Base-by-base conservation (phyloP, 2,329 filamentous ascomycete species). In the Colletotrichum musae region DNA sequence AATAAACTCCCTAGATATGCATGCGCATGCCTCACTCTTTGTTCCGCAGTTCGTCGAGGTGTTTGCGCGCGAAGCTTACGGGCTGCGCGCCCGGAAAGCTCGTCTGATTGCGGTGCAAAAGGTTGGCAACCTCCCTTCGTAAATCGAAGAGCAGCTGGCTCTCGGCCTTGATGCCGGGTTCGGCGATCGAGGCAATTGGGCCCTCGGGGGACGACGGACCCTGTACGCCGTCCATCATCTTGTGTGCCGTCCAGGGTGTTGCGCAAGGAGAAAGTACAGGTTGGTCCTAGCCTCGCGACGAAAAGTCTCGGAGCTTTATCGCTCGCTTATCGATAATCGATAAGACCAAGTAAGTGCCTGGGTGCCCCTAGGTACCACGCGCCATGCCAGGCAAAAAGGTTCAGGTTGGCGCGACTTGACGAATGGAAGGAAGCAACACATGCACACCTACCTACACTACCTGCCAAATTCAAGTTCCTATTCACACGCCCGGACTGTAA, bases 1-100 rank as follows among this genome's bases (percentile, higher is more conserved):
- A 48, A 47, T 15, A 13, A 10, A 9, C 3, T 28, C 15, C 18
- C 52, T 36, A 4, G 21, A 24, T 0, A 24, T 24, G 21, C 2
- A 24, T 24, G 21, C 2, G 21, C 21, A 24, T 24, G 21, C 21
- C 21, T 73, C 80, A 92, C 89, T 98, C 96, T 77, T 93, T 87
- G 68, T 87, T 86, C 71, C 92, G 90, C 43, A 99, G 87, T 82
- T 97, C 94, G n/a, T 90, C 84, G 10, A 98, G 82, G 80, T 99
- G 96, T 74, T 89, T 87, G 67, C 92, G 87, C 63, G 93, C 87
- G 79, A 99, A 99, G 77, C 94, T 97, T 72, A 99, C 95, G 15
- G 96, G 96, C 80, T 99, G 96, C 59, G 96, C 95, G 76, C 91
- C 96, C 0, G 96, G 95, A 74, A 99, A 99, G 72, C 83, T 86